These are phyloP conservation scores for Astragalus glycyphyllos DNA, from an alignment of 306 rosid species.

Conservation along the genomic window DNA sequence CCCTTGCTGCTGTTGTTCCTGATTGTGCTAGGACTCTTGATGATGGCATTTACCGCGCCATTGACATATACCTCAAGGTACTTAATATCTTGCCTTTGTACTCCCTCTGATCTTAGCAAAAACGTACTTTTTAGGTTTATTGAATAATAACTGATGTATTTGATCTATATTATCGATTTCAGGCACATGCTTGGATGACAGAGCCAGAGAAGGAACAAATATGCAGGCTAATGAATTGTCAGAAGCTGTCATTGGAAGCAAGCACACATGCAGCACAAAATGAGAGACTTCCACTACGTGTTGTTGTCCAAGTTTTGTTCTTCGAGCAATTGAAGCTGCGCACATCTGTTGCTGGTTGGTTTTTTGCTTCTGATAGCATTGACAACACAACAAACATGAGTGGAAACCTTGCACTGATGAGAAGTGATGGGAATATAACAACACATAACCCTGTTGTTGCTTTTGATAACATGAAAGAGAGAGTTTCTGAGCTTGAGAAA, in stretches of 20 bases:
- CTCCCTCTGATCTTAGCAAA: too few relatives aligned
- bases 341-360: constrained; percentile 84
- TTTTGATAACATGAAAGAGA: constrained; percentile 66
- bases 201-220: constrained; percentile 88
- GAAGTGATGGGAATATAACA: constrained; percentile 41
- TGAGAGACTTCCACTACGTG: constrained; percentile 87
- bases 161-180: constrained; percentile 23
- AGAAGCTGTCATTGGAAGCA: constrained; percentile 89
- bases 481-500: constrained; percentile 76
- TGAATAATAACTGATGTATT: too few relatives aligned
- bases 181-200: constrained; percentile 86
- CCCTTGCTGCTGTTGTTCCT: constrained; percentile 81
- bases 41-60: constrained; percentile 86
- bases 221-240: constrained; percentile 88
- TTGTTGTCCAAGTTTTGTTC: constrained; percentile 84
- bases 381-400: constrained; percentile 61
- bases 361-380: constrained; percentile 72
- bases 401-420: constrained; percentile 55
- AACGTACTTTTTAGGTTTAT: too few relatives aligned
- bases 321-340: constrained; percentile 90
- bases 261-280: constrained; percentile 97
- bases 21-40: constrained; percentile 77
- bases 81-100: too few relatives aligned
- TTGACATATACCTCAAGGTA: constrained; percentile 93
- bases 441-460: constrained; percentile 42